Evolutionary conservation across 2,329 filamentous ascomycete species (phyloP), one percentile per base, ranked within the genome.

Genomic region (Cladosporium sp.): DNA sequence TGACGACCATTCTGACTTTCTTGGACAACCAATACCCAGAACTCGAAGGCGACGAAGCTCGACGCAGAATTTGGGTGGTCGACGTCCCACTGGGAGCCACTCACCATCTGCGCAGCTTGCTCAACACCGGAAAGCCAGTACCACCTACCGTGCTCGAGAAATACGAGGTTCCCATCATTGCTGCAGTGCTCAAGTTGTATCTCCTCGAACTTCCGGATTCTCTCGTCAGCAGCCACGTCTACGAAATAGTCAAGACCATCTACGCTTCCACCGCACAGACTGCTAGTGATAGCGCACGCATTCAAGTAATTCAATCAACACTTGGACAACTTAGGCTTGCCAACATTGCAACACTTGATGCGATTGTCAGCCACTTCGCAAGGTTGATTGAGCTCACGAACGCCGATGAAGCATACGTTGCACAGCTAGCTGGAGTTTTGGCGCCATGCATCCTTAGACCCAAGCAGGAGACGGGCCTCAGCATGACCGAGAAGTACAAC

Each of bases 261-360:
- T 99, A 99, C 82, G 89, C 88, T 56, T 93, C 91, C 16, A 89
- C 92, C 14, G 85, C 90, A 56, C 86, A 90, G 50, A 92, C 96
- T 65, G 86, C 87, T 18, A 88, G 89, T 3, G 91, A 96, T 72
- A 85, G 88, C 61, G 89, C 91, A 14, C 91, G 95, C 62, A 86
- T 99, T 69, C 90, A 93, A 64, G 92, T 98, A 67, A 86, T 99
- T 37, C 95, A 99, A 78, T 96, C 95, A 73, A 98, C 95, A 0
- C 89, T 99, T 65, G 94, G 93, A 46, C 93, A 98, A 78, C 87
- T 99, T 65, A 91, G 94, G 67, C 88, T 99, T 65, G 93, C 95
- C 69, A 99, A 99, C 78, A 99, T 99, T 78, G 95, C 95, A 57
- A 98, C 95, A n/a, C 88, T 99, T 67, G 95, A 99, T 78, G 95